Conservation (phyloP, 2,329 filamentous ascomycete genomes). For the Biscogniauxia marginata region DNA sequence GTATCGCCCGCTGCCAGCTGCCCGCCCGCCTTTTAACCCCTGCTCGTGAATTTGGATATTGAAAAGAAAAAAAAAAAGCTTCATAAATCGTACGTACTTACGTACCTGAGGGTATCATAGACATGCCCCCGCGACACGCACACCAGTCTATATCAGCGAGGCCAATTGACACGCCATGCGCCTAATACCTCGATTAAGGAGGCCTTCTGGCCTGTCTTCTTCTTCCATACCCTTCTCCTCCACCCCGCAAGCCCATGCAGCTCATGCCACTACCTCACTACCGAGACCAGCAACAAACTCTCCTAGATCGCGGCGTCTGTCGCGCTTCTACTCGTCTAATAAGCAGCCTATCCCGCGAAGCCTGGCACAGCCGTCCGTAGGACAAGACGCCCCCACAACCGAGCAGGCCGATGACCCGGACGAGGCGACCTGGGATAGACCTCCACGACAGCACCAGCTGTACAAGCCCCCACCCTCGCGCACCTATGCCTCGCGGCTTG, state of each 20-base stretch:
- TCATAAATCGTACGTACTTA: background rate
- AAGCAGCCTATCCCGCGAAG: slow-evolving; percentile 4
- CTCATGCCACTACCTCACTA: slow-evolving; percentile 2
- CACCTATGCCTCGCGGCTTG: slow-evolving; percentile 27
- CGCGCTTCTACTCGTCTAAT: slow-evolving; percentile 28
- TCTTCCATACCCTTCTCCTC: slow-evolving; percentile 10
- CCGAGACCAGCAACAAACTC: slow-evolving; percentile 5
- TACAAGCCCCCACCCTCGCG: slow-evolving; percentile 22
- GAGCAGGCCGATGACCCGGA: too few species aligned
- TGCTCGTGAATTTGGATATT: too few species aligned
- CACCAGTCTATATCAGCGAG: background rate
- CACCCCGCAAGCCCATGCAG: background rate
- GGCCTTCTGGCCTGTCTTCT: slow-evolving; percentile 22
- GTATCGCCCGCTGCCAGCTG: background rate
- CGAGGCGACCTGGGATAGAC: too few species aligned
- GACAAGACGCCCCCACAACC: too few species aligned
- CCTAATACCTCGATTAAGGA: slow-evolving; percentile 29
- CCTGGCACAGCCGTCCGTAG: background rate
- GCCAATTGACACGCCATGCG: slow-evolving; percentile 25
- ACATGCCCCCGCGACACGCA: background rate
- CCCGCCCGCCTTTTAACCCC: too few species aligned
- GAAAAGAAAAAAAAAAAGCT: slow-evolving; percentile 11
- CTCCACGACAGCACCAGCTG: background rate
- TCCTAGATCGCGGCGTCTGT: slow-evolving; percentile 2
- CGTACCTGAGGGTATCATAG: too few species aligned